Conservation (phyloP, 768 basidiomycete genomes). For the Lactifluus subvellereus region DNA sequence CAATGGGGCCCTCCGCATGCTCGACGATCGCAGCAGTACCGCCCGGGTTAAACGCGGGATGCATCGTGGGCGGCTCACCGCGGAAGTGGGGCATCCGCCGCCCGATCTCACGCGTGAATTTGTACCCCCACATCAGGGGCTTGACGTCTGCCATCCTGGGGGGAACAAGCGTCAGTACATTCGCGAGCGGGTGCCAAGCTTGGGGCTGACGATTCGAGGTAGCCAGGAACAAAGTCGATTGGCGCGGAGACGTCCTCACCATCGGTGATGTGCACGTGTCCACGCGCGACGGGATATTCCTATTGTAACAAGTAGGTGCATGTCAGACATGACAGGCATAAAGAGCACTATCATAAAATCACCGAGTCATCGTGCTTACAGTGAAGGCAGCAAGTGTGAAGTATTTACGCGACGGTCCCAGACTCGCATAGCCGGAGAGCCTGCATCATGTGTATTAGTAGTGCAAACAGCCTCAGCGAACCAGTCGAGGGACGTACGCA, state of each 20-base stretch:
- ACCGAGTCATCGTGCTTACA: not conserved
- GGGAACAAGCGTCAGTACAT: not conserved
- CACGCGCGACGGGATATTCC: constrained; percentile 25
- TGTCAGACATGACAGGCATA: not conserved
- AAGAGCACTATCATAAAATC: not conserved
- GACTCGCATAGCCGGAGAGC: not conserved
- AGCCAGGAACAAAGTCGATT: constrained; percentile 27
- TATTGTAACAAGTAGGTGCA: not conserved
- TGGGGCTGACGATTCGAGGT: constrained; percentile 23
- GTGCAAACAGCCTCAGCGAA: not conserved
- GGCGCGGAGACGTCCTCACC: constrained; percentile 24
- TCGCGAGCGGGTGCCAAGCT: no score
- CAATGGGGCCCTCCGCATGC: constrained; percentile 24
- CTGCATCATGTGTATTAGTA: not conserved
- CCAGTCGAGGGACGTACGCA: constrained; percentile 17
- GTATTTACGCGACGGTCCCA: constrained; percentile 23
- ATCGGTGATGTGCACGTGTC: constrained; percentile 26
- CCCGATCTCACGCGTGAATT: constrained; percentile 46
- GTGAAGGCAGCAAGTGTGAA: constrained; percentile 17
- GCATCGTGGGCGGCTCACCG: constrained; percentile 29
- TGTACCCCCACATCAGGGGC: constrained; percentile 48
- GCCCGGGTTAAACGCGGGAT: constrained; percentile 32
- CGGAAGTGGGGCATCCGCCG: constrained; percentile 46
- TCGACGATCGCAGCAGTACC: constrained; percentile 26
- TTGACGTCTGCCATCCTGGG: constrained; percentile 33